phyloP scores from a whole-genome alignment of 495 filamentous ascomycete species.

The Penicillium crystallinum region DNA sequence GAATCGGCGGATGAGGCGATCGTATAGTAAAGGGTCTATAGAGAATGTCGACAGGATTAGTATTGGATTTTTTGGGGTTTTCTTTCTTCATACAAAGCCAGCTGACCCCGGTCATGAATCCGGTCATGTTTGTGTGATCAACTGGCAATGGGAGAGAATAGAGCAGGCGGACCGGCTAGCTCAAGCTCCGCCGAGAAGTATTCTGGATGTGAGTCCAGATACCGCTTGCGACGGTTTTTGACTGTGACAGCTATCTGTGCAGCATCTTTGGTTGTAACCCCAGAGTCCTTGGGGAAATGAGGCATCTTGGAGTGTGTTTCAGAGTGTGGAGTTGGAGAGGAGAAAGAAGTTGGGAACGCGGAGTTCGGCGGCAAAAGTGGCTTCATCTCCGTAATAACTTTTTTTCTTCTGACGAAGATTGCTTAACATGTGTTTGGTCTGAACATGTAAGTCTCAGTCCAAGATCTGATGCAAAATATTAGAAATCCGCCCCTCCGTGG shows the following conservation, averaged over 20 bases:
- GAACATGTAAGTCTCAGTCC: conserved; percentile 24
- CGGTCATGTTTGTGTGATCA: conserved; percentile 1
- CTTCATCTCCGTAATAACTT: conserved; percentile 12
- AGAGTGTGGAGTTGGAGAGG: conserved; percentile 6
- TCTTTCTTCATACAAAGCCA: conserved; percentile 6
- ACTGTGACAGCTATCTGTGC: conserved; percentile 30
- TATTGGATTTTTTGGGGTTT: conserved; percentile 4
- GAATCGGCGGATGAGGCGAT: conserved; percentile 72
- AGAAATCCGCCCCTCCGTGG: not conserved
- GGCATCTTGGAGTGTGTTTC: conserved; percentile 30
- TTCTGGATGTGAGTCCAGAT: conserved; percentile 57
- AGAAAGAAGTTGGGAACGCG: conserved; percentile 20
- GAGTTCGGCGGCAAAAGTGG: conserved; percentile 32
- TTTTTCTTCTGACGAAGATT: conserved; percentile 7
- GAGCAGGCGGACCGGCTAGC: conserved; percentile 55
- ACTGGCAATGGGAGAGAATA: conserved; percentile 20
- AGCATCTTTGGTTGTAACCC: conserved; percentile 13
- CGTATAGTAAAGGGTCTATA: conserved; percentile 74
- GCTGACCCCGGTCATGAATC: not conserved
- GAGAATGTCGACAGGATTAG: conserved; percentile 18
- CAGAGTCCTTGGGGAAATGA: conserved; percentile 34
- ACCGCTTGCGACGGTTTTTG: conserved; percentile 62
- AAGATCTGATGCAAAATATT: not conserved
- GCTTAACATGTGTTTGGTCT: conserved; percentile 12
- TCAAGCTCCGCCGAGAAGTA: conserved; percentile 61